Base-by-base conservation (phyloP, 164 flowering plant genomes). In the Umbellularia californica region DNA sequence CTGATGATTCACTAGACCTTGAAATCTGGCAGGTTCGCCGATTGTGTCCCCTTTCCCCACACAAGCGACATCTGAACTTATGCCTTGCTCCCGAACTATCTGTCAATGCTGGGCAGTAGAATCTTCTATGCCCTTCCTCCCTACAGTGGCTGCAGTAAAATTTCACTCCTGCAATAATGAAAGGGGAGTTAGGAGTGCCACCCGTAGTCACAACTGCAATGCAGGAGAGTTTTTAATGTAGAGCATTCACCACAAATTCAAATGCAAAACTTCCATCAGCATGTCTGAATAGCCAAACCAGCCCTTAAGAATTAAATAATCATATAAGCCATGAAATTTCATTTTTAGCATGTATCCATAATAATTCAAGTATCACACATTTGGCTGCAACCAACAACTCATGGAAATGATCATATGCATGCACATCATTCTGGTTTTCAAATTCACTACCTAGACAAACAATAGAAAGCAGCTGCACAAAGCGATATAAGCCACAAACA, bases 1-100 rank as follows among this genome's bases (percentile, higher is more conserved):
- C 79, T 70, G 77, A 79, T 24, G 79, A 24, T 66, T 79, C 74
- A 35, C 62, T 70, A 70, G 72, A 28, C 70, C 71, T 83, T 20
- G 83, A 79, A 79, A 76, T 87, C 5, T 65, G 76, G 58, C 97
- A 94, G 27, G 92, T 91, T 85, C 90, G 87, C 76, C 86, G 78
- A 80, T 92, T 94, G 80, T 94, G 98, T 58, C 98, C 98, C 70
- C 78, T 86, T 75, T 86, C 84, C 33, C 98, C 90, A 76, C 98
- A 94, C 55, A 89, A 55, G 11, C 86, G 75, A 72, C 98, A 94
- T 77, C 65, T 85, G 85, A 81, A 89, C 70, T 82, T 77, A 19
- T 28, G 25, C 82, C 82, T 83, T 24, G 78, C 87, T 2, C 64
- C 72, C 22, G 66, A 66, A 50, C 77, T 76, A 69, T 79, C 82